Conservation (phyloP, 1,139 yeast species). For the Lodderomyces parapsilosis region DNA sequence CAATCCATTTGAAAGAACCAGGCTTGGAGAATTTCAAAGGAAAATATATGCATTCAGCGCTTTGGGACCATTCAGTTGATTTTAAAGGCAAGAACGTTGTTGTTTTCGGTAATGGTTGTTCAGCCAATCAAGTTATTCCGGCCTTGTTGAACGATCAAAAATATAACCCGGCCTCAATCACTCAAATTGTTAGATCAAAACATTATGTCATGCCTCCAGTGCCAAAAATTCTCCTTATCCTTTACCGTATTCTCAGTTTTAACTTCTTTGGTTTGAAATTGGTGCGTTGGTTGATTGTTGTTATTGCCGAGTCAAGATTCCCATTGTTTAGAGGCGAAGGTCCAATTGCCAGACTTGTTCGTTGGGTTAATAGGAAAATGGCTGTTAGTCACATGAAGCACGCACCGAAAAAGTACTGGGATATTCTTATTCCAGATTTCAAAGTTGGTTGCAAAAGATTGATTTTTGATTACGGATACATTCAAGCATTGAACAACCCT, state of each 20-base stretch:
- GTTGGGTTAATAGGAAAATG: constrained; percentile 23
- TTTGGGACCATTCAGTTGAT: constrained; percentile 47
- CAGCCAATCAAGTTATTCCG: constrained; percentile 44
- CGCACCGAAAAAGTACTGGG: constrained; percentile 36
- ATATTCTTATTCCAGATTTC: constrained; percentile 34
- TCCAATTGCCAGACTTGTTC: constrained; percentile 22
- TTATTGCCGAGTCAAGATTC: constrained; percentile 32
- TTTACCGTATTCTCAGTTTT: constrained; percentile 27
- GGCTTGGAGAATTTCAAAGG: constrained; percentile 48
- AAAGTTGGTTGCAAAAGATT: constrained; percentile 46
- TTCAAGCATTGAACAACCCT: constrained; percentile 33
- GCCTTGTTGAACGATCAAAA: constrained; percentile 25
- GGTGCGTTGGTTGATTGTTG: constrained; percentile 28
- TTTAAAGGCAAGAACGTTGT: constrained; percentile 35
- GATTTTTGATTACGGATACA: constrained; percentile 38
- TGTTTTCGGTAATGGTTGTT: constrained; percentile 47
- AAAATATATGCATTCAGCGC: constrained; percentile 46
- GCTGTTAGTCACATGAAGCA: constrained; percentile 30
- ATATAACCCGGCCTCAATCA: constrained; percentile 27
- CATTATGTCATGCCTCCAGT: constrained; percentile 44
- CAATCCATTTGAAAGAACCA: constrained; percentile 26
- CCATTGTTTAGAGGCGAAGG: constrained; percentile 39
- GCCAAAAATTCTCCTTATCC: constrained; percentile 21
- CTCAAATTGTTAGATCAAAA: constrained; percentile 37
- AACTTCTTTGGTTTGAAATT: constrained; percentile 26